Evolutionary conservation across 192 early-diverging fungal species (phyloP).

Genomic region (Kappamyces sp.): DNA sequence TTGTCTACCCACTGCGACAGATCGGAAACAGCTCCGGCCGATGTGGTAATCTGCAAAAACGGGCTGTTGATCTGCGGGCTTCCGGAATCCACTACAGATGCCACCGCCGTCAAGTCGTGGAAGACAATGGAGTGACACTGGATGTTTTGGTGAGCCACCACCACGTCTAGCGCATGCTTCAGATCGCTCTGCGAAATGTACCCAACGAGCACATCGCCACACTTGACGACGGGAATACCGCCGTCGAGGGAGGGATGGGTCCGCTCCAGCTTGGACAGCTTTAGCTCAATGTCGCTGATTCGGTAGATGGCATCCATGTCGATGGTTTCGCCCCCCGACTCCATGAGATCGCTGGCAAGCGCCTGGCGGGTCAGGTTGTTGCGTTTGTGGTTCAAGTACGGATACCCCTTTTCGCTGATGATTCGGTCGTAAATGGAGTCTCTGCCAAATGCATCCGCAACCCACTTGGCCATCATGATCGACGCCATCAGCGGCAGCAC

Average conservation of each 20-base stretch:
- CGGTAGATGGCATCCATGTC: conserved; percentile 53
- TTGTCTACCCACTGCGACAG: conserved; percentile 44
- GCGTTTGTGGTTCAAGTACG: conserved; percentile 41
- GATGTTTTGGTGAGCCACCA: neutral
- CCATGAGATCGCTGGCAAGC: conserved; percentile 62
- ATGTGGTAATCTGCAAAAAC: too few species aligned
- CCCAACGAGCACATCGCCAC: conserved; percentile 57
- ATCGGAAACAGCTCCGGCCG: conserved; percentile 19
- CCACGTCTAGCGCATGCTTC: conserved; percentile 49
- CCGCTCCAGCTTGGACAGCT: conserved; percentile 42
- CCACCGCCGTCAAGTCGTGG: conserved; percentile 7
- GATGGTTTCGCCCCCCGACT: conserved; percentile 58
- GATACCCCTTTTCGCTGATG: conserved; percentile 48
- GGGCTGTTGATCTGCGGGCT: too few species aligned
- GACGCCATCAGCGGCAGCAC: conserved; percentile 56
- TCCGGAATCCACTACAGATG: conserved; percentile 5
- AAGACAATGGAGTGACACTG: conserved; percentile 13
- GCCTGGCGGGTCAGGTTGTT: conserved; percentile 58
- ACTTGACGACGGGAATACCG: conserved; percentile 70
- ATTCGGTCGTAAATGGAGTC: conserved; percentile 65
- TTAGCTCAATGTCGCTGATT: conserved; percentile 46
- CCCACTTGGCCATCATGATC: conserved; percentile 62
- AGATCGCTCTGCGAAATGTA: conserved; percentile 79
- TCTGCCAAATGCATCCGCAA: conserved; percentile 61
- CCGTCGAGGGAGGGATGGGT: conserved; percentile 43